These are phyloP conservation scores for Lentinus tigrinus DNA, from an alignment of 768 basidiomycete species.

Conservation along the genomic window DNA sequence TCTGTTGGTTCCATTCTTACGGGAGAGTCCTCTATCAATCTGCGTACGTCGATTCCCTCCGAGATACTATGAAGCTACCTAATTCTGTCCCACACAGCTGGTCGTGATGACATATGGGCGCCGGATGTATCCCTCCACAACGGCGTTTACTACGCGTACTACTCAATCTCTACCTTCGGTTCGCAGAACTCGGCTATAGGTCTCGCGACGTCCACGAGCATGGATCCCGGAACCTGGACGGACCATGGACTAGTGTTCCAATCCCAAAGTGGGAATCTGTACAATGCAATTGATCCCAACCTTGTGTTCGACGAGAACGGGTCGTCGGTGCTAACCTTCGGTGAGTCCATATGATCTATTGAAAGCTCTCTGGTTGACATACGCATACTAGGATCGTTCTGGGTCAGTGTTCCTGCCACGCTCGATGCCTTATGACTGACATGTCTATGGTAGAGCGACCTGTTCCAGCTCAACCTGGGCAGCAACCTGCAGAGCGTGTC, in stretches of 20 bases:
- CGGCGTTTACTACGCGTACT: slow-evolving; percentile 25
- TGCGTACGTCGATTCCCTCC: slow-evolving; percentile 1
- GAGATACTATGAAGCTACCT: neutral
- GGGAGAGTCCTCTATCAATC: slow-evolving; percentile 14
- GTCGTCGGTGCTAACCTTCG: slow-evolving; percentile 19
- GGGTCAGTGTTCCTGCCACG: neutral
- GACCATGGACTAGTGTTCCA: slow-evolving; percentile 23
- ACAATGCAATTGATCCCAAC: slow-evolving; percentile 23
- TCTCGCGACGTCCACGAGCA: slow-evolving; percentile 22
- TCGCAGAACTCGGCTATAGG: slow-evolving; percentile 26
- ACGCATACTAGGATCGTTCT: slow-evolving; percentile 12
- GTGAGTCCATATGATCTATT: neutral
- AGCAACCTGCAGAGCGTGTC: slow-evolving; percentile 6
- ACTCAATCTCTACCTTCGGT: slow-evolving; percentile 23
- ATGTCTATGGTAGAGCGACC: slow-evolving; percentile 1
- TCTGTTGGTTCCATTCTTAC: slow-evolving; percentile 20
- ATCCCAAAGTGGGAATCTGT: slow-evolving; percentile 12
- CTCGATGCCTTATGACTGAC: neutral
- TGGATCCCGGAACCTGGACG: slow-evolving; percentile 26
- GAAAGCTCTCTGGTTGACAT: neutral
- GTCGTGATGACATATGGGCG: slow-evolving; percentile 24
- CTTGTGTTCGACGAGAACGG: slow-evolving; percentile 19
- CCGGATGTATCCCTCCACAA: slow-evolving; percentile 24
- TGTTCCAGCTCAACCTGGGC: slow-evolving; percentile 12
- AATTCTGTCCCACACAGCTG: neutral